Percentiles rank a stretch among this genome's conserved stretches.
These are phyloP conservation scores for Trichoderma aggressivum DNA, from an alignment of 2,329 filamentous ascomycete species.

Conservation along the genomic window DNA sequence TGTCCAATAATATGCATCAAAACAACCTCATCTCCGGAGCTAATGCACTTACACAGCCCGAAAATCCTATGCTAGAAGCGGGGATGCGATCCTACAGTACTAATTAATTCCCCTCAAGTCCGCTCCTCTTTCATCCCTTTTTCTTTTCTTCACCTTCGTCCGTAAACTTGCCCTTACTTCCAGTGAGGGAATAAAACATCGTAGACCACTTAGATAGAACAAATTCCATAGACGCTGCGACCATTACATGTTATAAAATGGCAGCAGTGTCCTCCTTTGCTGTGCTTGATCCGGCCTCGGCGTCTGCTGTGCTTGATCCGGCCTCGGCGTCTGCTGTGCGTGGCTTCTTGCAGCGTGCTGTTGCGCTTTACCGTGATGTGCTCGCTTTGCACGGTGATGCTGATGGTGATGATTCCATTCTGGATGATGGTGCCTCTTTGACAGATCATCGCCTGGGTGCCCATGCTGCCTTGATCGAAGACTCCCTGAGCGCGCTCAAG, in stretches of 20 bases:
- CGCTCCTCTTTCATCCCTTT: not conserved
- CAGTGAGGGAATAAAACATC: not conserved
- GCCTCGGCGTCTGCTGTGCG: conserved; percentile 19
- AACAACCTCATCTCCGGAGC: conserved; percentile 4
- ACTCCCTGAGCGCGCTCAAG: not conserved
- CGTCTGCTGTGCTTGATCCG: conserved; percentile 17
- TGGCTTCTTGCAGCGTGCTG: conserved; percentile 22
- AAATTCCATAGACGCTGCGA: conserved; percentile 21
- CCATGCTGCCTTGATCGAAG: not conserved
- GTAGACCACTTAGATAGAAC: conserved; percentile 12
- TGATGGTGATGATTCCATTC: not conserved
- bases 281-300: not conserved
- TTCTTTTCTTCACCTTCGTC: not conserved
- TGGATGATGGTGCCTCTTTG: not conserved
- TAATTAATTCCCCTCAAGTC: not conserved
- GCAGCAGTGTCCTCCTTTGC: conserved; percentile 21
- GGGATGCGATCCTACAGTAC: not conserved
- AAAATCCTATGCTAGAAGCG: not conserved
- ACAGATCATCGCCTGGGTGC: not conserved
- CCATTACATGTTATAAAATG: conserved; percentile 36
- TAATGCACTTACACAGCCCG: not conserved
- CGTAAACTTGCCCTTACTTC: not conserved
- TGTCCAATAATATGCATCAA: conserved; percentile 3
- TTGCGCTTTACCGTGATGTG: conserved; percentile 18
- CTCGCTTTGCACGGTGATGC: conserved; percentile 9